Evolutionary conservation across 2,329 filamentous ascomycete genomes (phyloP).

Genomic region (Neonectria faginata): DNA sequence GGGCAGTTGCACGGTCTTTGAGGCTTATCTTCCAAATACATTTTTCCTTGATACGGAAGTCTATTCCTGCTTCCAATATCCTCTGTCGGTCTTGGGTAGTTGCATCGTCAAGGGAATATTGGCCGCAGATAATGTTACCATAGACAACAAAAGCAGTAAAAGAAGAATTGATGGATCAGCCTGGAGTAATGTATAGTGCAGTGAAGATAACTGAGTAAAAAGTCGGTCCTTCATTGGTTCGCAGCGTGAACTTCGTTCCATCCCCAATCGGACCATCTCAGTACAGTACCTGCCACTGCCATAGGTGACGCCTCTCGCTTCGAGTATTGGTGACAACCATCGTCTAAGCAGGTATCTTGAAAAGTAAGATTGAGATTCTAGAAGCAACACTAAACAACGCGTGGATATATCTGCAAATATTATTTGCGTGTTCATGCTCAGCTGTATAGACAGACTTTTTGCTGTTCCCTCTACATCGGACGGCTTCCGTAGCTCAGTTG

Average conservation of each 20-base stretch:
- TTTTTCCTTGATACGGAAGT: neutral
- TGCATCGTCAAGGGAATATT: neutral
- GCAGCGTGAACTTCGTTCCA: neutral
- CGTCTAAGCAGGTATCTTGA: neutral
- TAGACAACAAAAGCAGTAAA: neutral
- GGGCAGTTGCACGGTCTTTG: constrained; percentile 2
- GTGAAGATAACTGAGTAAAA: neutral
- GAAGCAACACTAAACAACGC: neutral
- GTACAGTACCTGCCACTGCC: too few relatives aligned
- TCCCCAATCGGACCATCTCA: too few relatives aligned
- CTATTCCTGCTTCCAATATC: neutral
- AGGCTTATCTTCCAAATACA: constrained; percentile 16
- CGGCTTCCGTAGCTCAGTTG: constrained; percentile 48
- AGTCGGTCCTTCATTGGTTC: neutral
- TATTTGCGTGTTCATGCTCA: neutral
- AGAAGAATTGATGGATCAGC: neutral
- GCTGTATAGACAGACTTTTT: neutral
- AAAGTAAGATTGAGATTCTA: neutral
- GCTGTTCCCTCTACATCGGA: constrained; percentile 6
- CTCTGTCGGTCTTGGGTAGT: neutral
- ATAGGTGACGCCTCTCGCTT: neutral
- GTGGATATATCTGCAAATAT: too few relatives aligned
- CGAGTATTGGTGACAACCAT: neutral
- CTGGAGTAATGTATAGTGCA: neutral
- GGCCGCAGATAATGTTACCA: neutral